Evolutionary conservation across 495 filamentous ascomycete genomes (phyloP).

Genomic region (Articulospora tetracladia): DNA sequence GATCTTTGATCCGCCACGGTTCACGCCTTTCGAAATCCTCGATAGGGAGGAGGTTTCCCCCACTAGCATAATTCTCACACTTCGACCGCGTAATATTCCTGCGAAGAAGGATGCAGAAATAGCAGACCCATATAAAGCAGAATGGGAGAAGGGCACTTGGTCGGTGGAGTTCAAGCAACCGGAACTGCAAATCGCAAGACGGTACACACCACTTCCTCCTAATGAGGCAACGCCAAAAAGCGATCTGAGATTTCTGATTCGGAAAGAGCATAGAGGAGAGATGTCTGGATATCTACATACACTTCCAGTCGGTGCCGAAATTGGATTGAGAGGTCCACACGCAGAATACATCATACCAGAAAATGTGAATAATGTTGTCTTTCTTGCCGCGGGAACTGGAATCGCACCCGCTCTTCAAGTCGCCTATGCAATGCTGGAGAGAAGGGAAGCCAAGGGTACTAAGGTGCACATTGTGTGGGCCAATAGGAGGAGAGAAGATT

Average conservation of each 20-base stretch:
- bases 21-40: conserved; percentile 61
- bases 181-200: conserved; percentile 79
- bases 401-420: conserved; percentile 88
- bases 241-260: conserved; percentile 51
- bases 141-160: conserved; percentile 63
- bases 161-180: conserved; percentile 93
- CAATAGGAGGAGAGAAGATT: conserved; percentile 55
- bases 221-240: conserved; percentile 26
- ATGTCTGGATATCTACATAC: conserved; percentile 50
- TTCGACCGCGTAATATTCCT: conserved; percentile 41
- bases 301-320: conserved; percentile 51
- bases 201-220: conserved; percentile 83
- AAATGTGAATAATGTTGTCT: conserved; percentile 51
- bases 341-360: conserved; percentile 60
- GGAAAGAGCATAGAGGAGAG: conserved; percentile 51
- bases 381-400: conserved; percentile 90
- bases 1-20: conserved; percentile 43
- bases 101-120: conserved; percentile 18
- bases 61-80: conserved; percentile 70
- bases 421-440: conserved; percentile 53
- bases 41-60: conserved; percentile 66
- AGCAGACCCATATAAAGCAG: conserved; percentile 40
- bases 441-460: conserved; percentile 22
- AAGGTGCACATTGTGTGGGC: conserved; percentile 67
- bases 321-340: conserved; percentile 77